These are phyloP conservation scores for Entoloma clypeatum DNA, from an alignment of 1,284 basidiomycete genomes.

Conservation along the genomic window DNA sequence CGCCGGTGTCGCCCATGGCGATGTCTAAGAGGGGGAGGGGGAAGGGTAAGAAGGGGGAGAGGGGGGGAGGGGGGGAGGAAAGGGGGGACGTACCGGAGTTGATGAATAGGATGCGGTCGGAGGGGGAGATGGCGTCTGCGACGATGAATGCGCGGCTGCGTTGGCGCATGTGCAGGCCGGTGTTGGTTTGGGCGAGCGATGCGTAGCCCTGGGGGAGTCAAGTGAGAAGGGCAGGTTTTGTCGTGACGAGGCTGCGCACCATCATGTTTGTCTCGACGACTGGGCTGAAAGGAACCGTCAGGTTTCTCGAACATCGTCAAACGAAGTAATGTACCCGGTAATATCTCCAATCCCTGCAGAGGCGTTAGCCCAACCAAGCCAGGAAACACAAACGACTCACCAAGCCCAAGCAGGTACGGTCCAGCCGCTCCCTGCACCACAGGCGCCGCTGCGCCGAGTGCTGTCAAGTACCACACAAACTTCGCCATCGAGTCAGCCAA, in stretches of 20 bases:
- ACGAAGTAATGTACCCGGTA: conserved; percentile 51
- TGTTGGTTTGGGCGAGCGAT: conserved; percentile 62
- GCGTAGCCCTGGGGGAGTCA: conserved; percentile 62
- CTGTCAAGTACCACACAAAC: conserved; percentile 37
- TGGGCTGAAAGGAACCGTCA: conserved; percentile 39
- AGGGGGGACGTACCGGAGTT: conserved; percentile 53
- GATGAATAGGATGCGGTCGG: conserved; percentile 69
- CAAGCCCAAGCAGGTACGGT: conserved; percentile 57
- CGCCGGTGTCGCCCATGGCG: conserved; percentile 76
- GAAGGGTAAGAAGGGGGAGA: background rate
- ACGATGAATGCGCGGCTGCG: conserved; percentile 76
- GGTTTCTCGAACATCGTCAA: background rate
- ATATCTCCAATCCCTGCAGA: conserved; percentile 67
- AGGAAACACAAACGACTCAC: conserved; percentile 32
- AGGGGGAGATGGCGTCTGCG: conserved; percentile 52
- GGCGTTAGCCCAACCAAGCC: background rate
- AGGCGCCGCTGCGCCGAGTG: conserved; percentile 36
- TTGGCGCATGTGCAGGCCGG: conserved; percentile 78
- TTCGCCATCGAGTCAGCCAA: conserved; percentile 34
- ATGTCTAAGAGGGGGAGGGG: conserved; percentile 62
- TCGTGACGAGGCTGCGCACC: conserved; percentile 32
- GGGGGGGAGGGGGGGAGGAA: background rate
- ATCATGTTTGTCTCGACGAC: conserved; percentile 78
- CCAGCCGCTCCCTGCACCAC: conserved; percentile 29
- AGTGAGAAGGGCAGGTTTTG: background rate